Base-by-base conservation (phyloP, 352 stramenopile genomes). In the Phytopythium oedochilum region DNA sequence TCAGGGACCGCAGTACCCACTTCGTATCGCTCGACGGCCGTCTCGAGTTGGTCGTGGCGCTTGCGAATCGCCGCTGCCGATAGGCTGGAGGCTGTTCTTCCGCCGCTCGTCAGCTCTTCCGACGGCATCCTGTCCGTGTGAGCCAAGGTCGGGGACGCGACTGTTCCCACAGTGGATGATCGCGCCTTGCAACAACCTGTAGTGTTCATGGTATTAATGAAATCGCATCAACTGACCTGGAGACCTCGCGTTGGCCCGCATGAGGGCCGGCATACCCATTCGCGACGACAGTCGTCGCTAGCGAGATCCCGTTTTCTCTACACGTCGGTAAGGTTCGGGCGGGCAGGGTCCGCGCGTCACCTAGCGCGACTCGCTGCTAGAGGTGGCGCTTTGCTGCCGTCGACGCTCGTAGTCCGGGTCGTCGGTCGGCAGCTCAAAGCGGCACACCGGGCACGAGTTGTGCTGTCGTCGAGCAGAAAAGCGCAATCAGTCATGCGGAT, bases 371-470 rank as follows among this genome's bases (percentile, higher is more conserved):
- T 12, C 14, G 42, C 23, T 48, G 25, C 32, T 55, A 25, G 34
- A 18, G 17, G 12, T 34, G 20, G 32, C 23, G 22, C 23, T 35
- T 14, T 34, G 22, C 26, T 44, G 73, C 59, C 78, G 78, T 32
- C 78, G 76, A 15, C 59, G 69, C 51, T 92, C 85, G 42, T 95
- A 95, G 46, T 95, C 85, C 34, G 72, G 55, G 53, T 95, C 85
- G 47, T 95, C 85, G 50, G 85, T 95, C 6, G 85, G 83, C 17
- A 95, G 61, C 59, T 95, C 85, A 45, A 84, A 88, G 43, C 85
- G 83, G 45, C 85, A 95, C 39, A 95, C 77, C 22, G 85, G 85
- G 38, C 85, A 95, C 57, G 85, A 95, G 45, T 95, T 95, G 68
- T 95, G 85, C 73, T 93, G 65, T 17, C 20, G 40, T 8, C 8